These are phyloP conservation scores for Candida dendrica DNA, from an alignment of 805 yeast species.

Conservation along the genomic window DNA sequence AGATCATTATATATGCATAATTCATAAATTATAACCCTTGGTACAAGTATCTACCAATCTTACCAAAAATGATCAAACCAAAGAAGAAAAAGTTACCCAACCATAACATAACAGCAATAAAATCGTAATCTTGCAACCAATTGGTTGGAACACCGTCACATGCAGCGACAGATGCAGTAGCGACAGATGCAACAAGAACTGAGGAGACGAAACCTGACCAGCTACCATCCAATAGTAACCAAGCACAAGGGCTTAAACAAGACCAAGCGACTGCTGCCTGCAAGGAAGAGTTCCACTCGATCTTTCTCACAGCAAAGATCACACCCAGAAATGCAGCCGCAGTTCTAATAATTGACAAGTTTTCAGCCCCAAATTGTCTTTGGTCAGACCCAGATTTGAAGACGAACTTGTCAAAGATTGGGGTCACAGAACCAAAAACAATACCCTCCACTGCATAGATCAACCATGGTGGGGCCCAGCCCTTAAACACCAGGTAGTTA, in stretches of 20 bases:
- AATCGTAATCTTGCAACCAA: constrained; percentile 42
- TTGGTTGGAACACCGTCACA: constrained; percentile 43
- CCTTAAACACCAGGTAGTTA: constrained; percentile 3
- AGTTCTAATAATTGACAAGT: constrained; percentile 27
- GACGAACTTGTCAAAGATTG: constrained; percentile 26
- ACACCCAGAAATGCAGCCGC: constrained; percentile 63
- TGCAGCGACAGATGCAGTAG: constrained; percentile 15
- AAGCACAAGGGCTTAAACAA: constrained; percentile 53
- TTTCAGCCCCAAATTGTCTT: constrained; percentile 9
- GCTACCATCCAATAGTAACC: constrained; percentile 61
- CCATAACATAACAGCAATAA: constrained; percentile 41
- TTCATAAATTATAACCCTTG: constrained; percentile 5
- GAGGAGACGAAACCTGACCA: constrained; percentile 40
- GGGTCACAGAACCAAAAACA: constrained; percentile 48
- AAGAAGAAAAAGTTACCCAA: constrained; percentile 59
- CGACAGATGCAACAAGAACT: constrained; percentile 20
- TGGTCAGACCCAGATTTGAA: constrained; percentile 10
- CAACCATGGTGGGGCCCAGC: constrained; percentile 18
- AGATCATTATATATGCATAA: constrained; percentile 17
- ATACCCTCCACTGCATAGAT: constrained; percentile 45
- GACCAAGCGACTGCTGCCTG: constrained; percentile 64
- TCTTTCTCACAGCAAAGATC: constrained; percentile 59
- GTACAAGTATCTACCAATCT: constrained; percentile 52
- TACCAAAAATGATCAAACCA: constrained; percentile 61
- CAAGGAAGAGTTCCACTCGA: constrained; percentile 60